Percentiles rank a stretch among this genome's conserved stretches.
Evolutionary conservation across 2,329 filamentous ascomycete species (phyloP).

Genomic region (Hypoxylon sp.): DNA sequence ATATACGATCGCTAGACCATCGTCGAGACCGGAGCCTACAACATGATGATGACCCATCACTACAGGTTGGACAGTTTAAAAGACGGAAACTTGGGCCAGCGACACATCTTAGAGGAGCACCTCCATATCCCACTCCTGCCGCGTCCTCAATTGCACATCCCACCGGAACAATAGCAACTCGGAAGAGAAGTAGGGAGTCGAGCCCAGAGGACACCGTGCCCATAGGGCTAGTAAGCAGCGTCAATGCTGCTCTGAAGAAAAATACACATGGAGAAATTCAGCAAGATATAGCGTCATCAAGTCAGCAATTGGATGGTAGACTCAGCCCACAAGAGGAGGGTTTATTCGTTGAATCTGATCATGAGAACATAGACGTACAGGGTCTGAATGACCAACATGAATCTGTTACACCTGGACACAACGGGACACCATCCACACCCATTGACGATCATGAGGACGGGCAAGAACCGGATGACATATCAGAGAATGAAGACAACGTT

Average conservation of each 20-base stretch:
- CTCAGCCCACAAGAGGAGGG: background rate
- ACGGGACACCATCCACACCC: background rate
- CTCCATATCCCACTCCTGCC: slow-evolving; percentile 20
- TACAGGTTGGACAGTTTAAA: slow-evolving; percentile 27
- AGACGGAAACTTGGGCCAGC: slow-evolving; percentile 41
- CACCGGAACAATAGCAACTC: background rate
- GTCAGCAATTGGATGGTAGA: background rate
- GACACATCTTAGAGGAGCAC: slow-evolving; percentile 4
- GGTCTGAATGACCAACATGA: slow-evolving; percentile 3
- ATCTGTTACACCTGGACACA: background rate
- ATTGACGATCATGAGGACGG: background rate
- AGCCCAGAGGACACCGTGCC: slow-evolving; percentile 40
- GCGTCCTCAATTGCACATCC: slow-evolving; percentile 1
- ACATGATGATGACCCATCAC: background rate
- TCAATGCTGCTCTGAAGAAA: slow-evolving; percentile 45
- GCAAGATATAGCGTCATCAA: background rate
- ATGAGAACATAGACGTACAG: slow-evolving; percentile 13
- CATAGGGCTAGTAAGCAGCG: slow-evolving; percentile 40
- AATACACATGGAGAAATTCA: slow-evolving; percentile 10
- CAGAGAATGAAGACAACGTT: background rate
- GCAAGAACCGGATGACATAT: background rate
- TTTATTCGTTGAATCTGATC: background rate
- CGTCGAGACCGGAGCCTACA: slow-evolving; percentile 19
- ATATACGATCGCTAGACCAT: slow-evolving; percentile 20
- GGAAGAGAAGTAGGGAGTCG: slow-evolving; percentile 15